Percentiles rank a stretch among this genome's conserved stretches.
These are phyloP conservation scores for Coniochaeta pulveracea DNA, from an alignment of 2,329 filamentous ascomycete genomes.

Conservation along the genomic window DNA sequence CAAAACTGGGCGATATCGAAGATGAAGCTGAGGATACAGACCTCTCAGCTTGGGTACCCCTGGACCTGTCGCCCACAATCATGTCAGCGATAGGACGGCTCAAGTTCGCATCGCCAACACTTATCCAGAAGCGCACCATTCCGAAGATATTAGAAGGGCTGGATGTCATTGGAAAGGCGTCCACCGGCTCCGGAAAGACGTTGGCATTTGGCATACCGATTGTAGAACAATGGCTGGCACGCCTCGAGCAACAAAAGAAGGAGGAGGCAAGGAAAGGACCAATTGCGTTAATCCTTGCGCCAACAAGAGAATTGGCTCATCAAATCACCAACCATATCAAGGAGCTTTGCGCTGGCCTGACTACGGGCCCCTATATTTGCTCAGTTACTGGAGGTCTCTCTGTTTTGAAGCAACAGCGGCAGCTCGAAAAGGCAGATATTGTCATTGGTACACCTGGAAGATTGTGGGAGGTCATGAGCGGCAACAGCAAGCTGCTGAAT, in stretches of 20 bases:
- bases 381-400: constrained; percentile 88
- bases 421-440: constrained; percentile 75
- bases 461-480: constrained; percentile 86
- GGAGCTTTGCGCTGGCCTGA: constrained; percentile 53
- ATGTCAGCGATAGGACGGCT: constrained; percentile 67
- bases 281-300: constrained; percentile 73
- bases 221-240: constrained; percentile 63
- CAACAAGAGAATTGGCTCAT: constrained; percentile 87
- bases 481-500: constrained; percentile 55
- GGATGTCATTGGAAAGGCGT: constrained; percentile 91
- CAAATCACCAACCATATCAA: constrained; percentile 79
- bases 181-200: constrained; percentile 94
- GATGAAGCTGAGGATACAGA: constrained; percentile 46
- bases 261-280: constrained; percentile 35
- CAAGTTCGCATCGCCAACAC: constrained; percentile 69
- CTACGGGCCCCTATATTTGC: constrained; percentile 60
- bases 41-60: constrained; percentile 65
- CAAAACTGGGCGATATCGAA: constrained; percentile 41
- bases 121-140: constrained; percentile 71
- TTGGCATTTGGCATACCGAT: constrained; percentile 92
- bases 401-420: constrained; percentile 86
- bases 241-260: constrained; percentile 12
- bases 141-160: constrained; percentile 72
- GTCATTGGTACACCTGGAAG: constrained; percentile 89
- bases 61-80: constrained; percentile 62